Conservation (phyloP, 2,329 filamentous ascomycete genomes). For the Madurella mycetomatis region DNA sequence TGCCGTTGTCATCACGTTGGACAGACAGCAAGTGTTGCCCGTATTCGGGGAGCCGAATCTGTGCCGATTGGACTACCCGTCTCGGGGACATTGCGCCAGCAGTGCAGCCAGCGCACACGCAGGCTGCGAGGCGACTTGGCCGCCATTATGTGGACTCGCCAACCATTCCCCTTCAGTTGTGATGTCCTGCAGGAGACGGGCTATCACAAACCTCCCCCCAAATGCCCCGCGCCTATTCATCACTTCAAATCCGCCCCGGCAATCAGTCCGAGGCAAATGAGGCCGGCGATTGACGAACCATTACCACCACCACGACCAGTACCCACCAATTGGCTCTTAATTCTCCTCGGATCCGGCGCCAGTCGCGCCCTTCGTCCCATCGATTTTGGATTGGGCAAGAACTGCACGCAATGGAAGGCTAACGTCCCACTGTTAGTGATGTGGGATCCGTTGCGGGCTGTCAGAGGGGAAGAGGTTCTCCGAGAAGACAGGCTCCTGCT, state of each 20-base stretch:
- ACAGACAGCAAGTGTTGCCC: background rate
- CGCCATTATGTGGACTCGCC: conserved; percentile 21
- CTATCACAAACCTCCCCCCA: conserved; percentile 4
- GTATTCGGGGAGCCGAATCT: background rate
- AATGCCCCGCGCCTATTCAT: conserved; percentile 6
- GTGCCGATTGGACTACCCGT: background rate
- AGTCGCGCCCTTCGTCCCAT: conserved; percentile 7
- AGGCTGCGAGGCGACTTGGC: conserved; percentile 26
- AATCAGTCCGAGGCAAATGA: background rate
- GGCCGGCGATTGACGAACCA: conserved; percentile 14
- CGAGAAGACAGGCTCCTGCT: too few species aligned
- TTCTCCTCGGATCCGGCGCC: conserved; percentile 4
- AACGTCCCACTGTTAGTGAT: conserved; percentile 2
- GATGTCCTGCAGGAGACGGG: conserved; percentile 21
- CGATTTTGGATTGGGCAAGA: background rate
- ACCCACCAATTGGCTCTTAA: conserved; percentile 5
- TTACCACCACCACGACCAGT: background rate
- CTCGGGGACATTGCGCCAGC: conserved; percentile 2
- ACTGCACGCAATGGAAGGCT: background rate
- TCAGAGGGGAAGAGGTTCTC: too few species aligned
- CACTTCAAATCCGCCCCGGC: background rate
- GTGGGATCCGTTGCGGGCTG: background rate
- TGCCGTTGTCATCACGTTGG: background rate
- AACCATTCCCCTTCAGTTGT: conserved; percentile 19
- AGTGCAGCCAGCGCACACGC: conserved; percentile 21